These are phyloP conservation scores for Paradendryphiella salina DNA, from an alignment of 2,329 filamentous ascomycete species.

Conservation along the genomic window DNA sequence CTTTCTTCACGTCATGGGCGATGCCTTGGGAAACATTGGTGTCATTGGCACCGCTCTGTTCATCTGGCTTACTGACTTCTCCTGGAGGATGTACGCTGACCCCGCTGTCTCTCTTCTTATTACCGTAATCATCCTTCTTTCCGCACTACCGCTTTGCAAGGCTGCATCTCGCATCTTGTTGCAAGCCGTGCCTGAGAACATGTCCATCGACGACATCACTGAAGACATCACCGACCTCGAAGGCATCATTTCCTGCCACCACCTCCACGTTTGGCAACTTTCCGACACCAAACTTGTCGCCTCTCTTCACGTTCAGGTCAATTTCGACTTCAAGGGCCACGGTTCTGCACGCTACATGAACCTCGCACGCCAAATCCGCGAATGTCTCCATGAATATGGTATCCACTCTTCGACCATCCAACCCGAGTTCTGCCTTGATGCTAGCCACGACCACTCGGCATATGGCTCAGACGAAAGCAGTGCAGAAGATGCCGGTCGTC, in stretches of 20 bases:
- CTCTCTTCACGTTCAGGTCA: conserved; percentile 89
- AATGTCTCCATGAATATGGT: conserved; percentile 90
- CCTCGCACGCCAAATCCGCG: conserved; percentile 77
- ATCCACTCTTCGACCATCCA: conserved; percentile 98
- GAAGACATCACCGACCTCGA: conserved; percentile 85
- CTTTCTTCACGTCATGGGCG: conserved; percentile 72
- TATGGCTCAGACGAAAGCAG: conserved; percentile 38
- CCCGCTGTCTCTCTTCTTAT: conserved; percentile 92
- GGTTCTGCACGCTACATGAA: conserved; percentile 84
- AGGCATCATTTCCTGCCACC: conserved; percentile 88
- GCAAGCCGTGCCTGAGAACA: conserved; percentile 87
- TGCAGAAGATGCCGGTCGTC: conserved; percentile 32
- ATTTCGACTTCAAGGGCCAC: conserved; percentile 83
- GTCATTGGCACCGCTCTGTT: conserved; percentile 81
- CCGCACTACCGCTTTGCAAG: conserved; percentile 76
- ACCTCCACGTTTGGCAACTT: conserved; percentile 97
- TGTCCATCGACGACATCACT: conserved; percentile 86
- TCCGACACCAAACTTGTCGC: conserved; percentile 94
- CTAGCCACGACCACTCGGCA: conserved; percentile 49
- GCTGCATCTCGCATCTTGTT: conserved; percentile 86
- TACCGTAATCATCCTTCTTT: conserved; percentile 73
- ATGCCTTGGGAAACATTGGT: conserved; percentile 83
- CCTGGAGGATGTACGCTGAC: conserved; percentile 84
- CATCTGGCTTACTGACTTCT: conserved; percentile 87
- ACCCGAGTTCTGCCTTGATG: conserved; percentile 70